Evolutionary conservation across 768 basidiomycete species (phyloP).

Genomic region (Leccinum longicurvipes): DNA sequence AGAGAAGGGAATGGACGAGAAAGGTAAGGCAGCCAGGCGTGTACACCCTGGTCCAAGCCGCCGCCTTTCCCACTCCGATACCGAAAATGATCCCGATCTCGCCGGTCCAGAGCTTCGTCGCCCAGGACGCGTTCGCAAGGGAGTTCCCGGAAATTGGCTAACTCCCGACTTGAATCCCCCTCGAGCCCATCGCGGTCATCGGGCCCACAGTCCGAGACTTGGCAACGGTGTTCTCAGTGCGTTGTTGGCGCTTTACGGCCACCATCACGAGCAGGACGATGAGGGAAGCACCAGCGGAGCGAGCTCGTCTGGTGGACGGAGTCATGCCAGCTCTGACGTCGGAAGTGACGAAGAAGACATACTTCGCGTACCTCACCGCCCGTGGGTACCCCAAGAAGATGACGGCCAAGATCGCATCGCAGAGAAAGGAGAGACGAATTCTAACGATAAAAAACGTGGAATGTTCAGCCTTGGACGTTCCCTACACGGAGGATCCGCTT

Average conservation of each 20-base stretch:
- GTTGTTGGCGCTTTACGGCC: conserved; percentile 58
- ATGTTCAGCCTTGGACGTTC: conserved; percentile 18
- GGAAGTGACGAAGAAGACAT: conserved; percentile 18
- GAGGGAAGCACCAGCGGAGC: conserved; percentile 21
- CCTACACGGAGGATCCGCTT: conserved; percentile 20
- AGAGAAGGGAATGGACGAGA: not conserved
- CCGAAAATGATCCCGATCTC: conserved; percentile 7
- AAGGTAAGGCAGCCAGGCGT: conserved; percentile 9
- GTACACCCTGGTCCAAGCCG: not conserved
- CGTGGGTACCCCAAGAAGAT: conserved; percentile 19
- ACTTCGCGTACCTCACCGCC: conserved; percentile 16
- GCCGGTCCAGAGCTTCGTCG: not conserved
- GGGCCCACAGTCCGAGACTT: conserved; percentile 10
- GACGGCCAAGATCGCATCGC: conserved; percentile 1
- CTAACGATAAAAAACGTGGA: not conserved
- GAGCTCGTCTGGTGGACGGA: conserved; percentile 18
- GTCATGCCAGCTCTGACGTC: conserved; percentile 20
- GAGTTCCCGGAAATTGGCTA: conserved; percentile 20
- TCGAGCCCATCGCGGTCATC: conserved; percentile 1
- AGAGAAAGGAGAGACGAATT: not conserved
- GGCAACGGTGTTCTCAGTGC: conserved; percentile 62
- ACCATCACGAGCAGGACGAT: conserved; percentile 29
- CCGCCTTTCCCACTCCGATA: conserved; percentile 7
- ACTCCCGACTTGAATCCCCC: conserved; percentile 1
- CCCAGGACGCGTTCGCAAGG: conserved; percentile 14